Conservation (phyloP, 1,284 basidiomycete species). For the Cutaneotrichosporon mucoides region DNA sequence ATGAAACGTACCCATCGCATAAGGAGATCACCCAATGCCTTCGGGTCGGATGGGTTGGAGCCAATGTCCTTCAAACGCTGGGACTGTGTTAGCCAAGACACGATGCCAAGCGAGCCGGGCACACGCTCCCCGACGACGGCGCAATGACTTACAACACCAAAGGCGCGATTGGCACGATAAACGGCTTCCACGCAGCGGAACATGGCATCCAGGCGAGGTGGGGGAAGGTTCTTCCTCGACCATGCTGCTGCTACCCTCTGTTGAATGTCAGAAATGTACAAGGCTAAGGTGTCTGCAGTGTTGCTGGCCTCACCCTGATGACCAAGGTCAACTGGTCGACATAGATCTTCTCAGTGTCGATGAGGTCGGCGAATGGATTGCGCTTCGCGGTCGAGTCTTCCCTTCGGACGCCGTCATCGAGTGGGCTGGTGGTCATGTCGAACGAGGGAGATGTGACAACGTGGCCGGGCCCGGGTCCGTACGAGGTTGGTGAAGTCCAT, state of each 20-base stretch:
- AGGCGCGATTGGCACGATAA: conserved; percentile 81
- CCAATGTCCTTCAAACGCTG: conserved; percentile 94
- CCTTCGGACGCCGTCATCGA: neutral
- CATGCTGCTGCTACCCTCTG: conserved; percentile 95
- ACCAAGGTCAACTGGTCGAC: conserved; percentile 86
- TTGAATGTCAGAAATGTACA: conserved; percentile 5
- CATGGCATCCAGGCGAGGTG: conserved; percentile 85
- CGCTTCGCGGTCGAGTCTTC: conserved; percentile 11
- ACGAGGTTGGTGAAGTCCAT: conserved; percentile 2
- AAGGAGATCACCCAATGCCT: conserved; percentile 87
- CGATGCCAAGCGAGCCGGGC: no score
- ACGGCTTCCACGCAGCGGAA: conserved; percentile 88
- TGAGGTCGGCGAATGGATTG: conserved; percentile 86
- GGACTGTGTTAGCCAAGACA: conserved; percentile 4
- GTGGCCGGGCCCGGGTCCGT: neutral
- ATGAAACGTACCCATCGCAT: conserved; percentile 85
- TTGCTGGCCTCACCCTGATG: conserved; percentile 65
- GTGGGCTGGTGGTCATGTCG: neutral
- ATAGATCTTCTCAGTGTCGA: conserved; percentile 88
- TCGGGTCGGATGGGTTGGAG: conserved; percentile 86
- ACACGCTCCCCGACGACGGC: no score
- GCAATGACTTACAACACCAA: conserved; percentile 61
- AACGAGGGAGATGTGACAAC: conserved; percentile 1
- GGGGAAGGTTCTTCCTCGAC: conserved; percentile 91
- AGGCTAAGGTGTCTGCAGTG: neutral